Base-by-base conservation (phyloP, 2,329 filamentous ascomycete species). In the Xylaria hypoxylon region DNA sequence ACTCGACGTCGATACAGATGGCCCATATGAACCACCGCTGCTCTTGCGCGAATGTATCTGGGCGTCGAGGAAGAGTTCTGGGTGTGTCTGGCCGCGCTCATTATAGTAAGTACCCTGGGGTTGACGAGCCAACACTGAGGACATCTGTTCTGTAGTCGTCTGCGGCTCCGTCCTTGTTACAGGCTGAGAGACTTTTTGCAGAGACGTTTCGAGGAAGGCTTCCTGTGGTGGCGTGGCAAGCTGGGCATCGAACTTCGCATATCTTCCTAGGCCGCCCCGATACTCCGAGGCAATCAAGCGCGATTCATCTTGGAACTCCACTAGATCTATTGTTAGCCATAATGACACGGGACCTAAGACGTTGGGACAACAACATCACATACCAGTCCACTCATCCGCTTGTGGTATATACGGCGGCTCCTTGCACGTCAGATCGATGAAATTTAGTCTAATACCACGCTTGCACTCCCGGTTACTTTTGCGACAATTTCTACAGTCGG, bases 281-380 rank as follows among this genome's bases (percentile, higher is more conserved):
- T 98, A 98, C 77, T 97, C 94, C 0, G 92, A 95, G 6, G 95
- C 95, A 77, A 97, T 96, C 52, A 92, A 86, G 33, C 94, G 87
- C 24, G 94, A 97, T 77, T 98, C 94, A 76, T 97, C 95, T 74
- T 91, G 86, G 72, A 98, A 97, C 59, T 88, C 85, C 15, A 97
- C 88, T 86, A 77, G 10, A 24, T 33, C 22, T 48, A 42, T 19
- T 8, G 57, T 73, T 64, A 73, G 65, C 35, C 19, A 65, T 13
- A 33, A 33, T 2, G 15, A 59, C 13, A 59, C 31, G n/a, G 10
- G 10, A 10, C 57, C n/a, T 22, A n/a, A 26, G 5, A 24, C 22
- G 42, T 31, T 19, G 45, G 35, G 31, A 40, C 45, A 31, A 35
- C 45, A 26, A 56, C 42, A 26, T 17, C 40, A 78, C 81, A 62